These are phyloP conservation scores for Scortechinia acanthostroma DNA, from an alignment of 2,329 filamentous ascomycete species.

Conservation along the genomic window DNA sequence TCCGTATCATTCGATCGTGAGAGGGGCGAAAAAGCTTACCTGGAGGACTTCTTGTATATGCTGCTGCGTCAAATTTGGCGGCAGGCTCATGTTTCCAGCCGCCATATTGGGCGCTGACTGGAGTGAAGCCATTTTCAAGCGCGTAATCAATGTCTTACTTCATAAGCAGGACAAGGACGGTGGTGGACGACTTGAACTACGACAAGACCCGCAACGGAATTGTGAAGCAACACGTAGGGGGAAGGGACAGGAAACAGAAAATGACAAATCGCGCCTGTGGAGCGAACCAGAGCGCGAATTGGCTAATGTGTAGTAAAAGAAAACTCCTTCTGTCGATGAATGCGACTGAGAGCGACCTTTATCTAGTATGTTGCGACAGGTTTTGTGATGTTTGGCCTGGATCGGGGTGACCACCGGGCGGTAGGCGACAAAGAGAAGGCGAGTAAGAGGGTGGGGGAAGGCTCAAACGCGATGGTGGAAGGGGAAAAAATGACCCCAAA, in stretches of 20 bases:
- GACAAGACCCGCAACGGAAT: too few species aligned
- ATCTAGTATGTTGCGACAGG: too few species aligned
- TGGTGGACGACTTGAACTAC: too few species aligned
- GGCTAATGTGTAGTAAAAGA: too few species aligned
- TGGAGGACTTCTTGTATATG: constrained; percentile 46
- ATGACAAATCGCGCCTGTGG: too few species aligned
- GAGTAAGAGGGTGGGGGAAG: background rate
- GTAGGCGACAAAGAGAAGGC: background rate
- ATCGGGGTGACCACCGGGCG: too few species aligned
- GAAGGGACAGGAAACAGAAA: background rate
- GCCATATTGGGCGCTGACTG: constrained; percentile 1
- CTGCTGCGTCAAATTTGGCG: constrained; percentile 28
- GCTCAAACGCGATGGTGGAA: background rate
- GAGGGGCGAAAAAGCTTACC: constrained; percentile 18
- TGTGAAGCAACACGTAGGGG: background rate
- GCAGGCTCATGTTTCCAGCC: background rate
- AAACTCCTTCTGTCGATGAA: too few species aligned
- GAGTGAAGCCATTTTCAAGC: background rate
- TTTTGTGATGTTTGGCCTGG: too few species aligned
- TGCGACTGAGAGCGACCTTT: too few species aligned
- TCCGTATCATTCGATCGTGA: constrained; percentile 2
- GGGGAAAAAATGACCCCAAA: background rate
- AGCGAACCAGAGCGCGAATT: too few species aligned
- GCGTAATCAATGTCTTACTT: background rate
- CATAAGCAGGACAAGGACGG: too few species aligned